A percentile compares a stretch with the other conserved stretches of the same genome.
phyloP scores from a whole-genome alignment of 2,329 filamentous ascomycete genomes.

The Pseudogymnoascus sp. region DNA sequence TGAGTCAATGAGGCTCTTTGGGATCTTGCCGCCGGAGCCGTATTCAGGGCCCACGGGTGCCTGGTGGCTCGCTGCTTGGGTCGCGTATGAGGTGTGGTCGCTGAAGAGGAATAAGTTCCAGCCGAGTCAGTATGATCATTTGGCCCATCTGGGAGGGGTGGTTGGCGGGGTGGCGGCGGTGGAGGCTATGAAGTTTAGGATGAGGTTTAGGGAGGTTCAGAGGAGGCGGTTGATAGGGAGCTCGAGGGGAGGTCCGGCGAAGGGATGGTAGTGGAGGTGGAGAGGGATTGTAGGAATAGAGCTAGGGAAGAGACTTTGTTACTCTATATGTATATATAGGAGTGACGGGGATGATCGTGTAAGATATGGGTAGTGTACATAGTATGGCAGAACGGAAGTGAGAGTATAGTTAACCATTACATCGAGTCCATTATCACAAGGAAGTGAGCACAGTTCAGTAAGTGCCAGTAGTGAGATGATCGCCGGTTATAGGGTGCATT shows the following conservation, averaged over 20 bases:
- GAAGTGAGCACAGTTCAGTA: neutral
- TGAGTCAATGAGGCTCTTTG: conserved; percentile 49
- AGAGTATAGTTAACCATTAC: neutral
- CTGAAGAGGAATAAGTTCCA: conserved; percentile 20
- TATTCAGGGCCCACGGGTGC: conserved; percentile 45
- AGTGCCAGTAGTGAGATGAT: neutral
- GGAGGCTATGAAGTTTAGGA: conserved; percentile 19
- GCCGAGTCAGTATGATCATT: conserved; percentile 27
- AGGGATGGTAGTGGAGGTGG: conserved; percentile 11
- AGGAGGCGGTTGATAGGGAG: conserved; percentile 20
- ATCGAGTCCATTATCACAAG: neutral
- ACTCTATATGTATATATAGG: neutral
- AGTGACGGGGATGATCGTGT: neutral
- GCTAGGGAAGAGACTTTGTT: neutral
- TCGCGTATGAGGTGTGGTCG: conserved; percentile 42
- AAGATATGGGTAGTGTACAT: neutral
- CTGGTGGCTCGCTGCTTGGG: conserved; percentile 41
- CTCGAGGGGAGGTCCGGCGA: conserved; percentile 17
- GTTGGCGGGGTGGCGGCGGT: conserved; percentile 23
- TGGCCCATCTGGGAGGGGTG: conserved; percentile 31
- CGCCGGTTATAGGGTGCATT: neutral
- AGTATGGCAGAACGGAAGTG: neutral
- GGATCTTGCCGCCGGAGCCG: conserved; percentile 43
- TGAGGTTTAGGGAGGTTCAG: conserved; percentile 18
- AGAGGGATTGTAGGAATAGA: neutral